Evolutionary conservation across 345 rosid genomes (phyloP).

Genomic region (Corchorus capsularis): DNA sequence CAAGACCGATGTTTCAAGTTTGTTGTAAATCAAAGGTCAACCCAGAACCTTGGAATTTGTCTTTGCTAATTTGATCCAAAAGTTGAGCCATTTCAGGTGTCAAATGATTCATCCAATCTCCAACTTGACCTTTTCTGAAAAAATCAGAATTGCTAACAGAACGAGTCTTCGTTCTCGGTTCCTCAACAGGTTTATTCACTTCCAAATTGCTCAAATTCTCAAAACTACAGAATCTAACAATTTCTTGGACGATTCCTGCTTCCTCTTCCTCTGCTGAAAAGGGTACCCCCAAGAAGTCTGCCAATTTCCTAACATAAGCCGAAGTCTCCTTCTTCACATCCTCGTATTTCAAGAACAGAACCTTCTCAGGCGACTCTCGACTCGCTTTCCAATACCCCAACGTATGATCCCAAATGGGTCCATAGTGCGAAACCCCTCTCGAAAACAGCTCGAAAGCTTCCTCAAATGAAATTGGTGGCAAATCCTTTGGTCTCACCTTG

Average conservation of each 20-base stretch:
- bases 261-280: conserved; percentile 28
- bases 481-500: no score
- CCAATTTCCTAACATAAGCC: conserved; percentile 26
- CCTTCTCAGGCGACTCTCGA: not conserved
- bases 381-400: no score
- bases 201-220: conserved; percentile 40
- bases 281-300: conserved; percentile 28
- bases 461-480: no score
- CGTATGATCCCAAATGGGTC: no score
- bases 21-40: not conserved
- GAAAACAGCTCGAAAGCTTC: no score
- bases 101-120: conserved; percentile 37
- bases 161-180: not conserved
- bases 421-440: no score
- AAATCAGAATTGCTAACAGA: conserved; percentile 16
- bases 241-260: conserved; percentile 24
- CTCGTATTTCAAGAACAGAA: conserved; percentile 23
- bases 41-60: conserved; percentile 31
- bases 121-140: conserved; percentile 40
- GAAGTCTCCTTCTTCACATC: conserved; percentile 31
- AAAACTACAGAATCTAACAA: conserved; percentile 30
- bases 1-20: no score
- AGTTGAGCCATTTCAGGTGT: conserved; percentile 27
- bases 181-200: conserved; percentile 23
- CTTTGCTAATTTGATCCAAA: conserved; percentile 17